Conservation (phyloP, 495 filamentous ascomycete species). For the Chaetomium fimeti region DNA sequence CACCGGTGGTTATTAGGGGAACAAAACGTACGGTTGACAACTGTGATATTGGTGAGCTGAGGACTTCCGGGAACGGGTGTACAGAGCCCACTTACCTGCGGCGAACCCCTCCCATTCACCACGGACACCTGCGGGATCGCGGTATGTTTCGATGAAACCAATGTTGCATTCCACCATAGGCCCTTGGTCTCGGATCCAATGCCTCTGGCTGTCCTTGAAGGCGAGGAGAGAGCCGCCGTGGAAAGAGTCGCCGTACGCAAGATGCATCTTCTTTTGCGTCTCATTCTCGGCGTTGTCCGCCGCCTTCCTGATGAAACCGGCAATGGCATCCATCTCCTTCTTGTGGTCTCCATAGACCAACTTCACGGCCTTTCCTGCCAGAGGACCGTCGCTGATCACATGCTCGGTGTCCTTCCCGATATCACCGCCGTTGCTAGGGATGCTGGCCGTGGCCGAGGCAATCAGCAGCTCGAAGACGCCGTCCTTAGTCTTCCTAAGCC, state of each 20-base stretch:
- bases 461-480: slow-evolving; percentile 80
- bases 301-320: slow-evolving; percentile 67
- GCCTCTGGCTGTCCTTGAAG: slow-evolving; percentile 86
- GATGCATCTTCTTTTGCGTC: slow-evolving; percentile 79
- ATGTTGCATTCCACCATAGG: slow-evolving; percentile 88
- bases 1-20: not conserved
- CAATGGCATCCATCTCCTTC: slow-evolving; percentile 76
- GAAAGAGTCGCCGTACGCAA: slow-evolving; percentile 82
- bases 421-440: slow-evolving; percentile 62
- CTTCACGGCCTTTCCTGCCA: slow-evolving; percentile 65
- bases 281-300: slow-evolving; percentile 76
- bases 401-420: slow-evolving; percentile 65
- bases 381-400: slow-evolving; percentile 58
- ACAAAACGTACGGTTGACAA: slow-evolving; percentile 52
- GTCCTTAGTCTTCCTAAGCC: slow-evolving; percentile 69
- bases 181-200: slow-evolving; percentile 90
- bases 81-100: slow-evolving; percentile 39
- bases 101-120: slow-evolving; percentile 98
- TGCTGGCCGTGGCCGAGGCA: slow-evolving; percentile 59
- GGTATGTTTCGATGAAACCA: slow-evolving; percentile 94
- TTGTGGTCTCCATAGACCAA: slow-evolving; percentile 83
- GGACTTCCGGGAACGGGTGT: not conserved
- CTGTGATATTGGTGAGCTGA: slow-evolving; percentile 23
- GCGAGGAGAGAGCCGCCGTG: slow-evolving; percentile 77
- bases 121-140: slow-evolving; percentile 86